phyloP scores from a whole-genome alignment of 805 yeast genomes.

The Saccharomycopsis sp. region DNA sequence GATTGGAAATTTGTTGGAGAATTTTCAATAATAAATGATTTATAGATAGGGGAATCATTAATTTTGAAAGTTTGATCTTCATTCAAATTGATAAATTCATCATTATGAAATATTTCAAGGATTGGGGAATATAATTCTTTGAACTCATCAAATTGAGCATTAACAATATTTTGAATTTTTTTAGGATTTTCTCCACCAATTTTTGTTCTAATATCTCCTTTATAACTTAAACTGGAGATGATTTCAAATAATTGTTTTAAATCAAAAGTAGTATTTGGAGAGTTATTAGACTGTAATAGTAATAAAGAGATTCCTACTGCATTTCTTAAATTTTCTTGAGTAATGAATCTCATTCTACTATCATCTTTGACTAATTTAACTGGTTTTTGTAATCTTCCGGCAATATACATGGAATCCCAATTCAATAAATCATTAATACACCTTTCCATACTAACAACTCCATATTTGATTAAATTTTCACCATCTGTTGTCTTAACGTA shows the following conservation, averaged over 20 bases:
- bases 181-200: slow-evolving; percentile 88
- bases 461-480: slow-evolving; percentile 63
- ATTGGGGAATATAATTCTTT: slow-evolving; percentile 65
- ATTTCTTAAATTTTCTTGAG: slow-evolving; percentile 65
- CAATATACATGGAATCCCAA: slow-evolving; percentile 80
- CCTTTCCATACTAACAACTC: slow-evolving; percentile 59
- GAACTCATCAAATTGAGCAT: slow-evolving; percentile 62
- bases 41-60: slow-evolving; percentile 28
- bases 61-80: slow-evolving; percentile 22
- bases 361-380: slow-evolving; percentile 65
- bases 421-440: slow-evolving; percentile 61
- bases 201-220: slow-evolving; percentile 82
- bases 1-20: slow-evolving; percentile 42
- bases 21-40: slow-evolving; percentile 31
- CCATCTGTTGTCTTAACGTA: slow-evolving; percentile 56
- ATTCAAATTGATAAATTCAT: slow-evolving; percentile 15
- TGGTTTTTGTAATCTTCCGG: slow-evolving; percentile 93
- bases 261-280: slow-evolving; percentile 28
- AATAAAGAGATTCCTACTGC: slow-evolving; percentile 65
- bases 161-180: slow-evolving; percentile 78
- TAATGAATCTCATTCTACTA: slow-evolving; percentile 50
- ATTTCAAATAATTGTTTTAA: slow-evolving; percentile 63
- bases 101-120: slow-evolving; percentile 31
- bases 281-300: slow-evolving; percentile 30
- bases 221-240: slow-evolving; percentile 72